These are phyloP conservation scores for Plantago rigida DNA, from an alignment of 305 asterid species.

Conservation along the genomic window DNA sequence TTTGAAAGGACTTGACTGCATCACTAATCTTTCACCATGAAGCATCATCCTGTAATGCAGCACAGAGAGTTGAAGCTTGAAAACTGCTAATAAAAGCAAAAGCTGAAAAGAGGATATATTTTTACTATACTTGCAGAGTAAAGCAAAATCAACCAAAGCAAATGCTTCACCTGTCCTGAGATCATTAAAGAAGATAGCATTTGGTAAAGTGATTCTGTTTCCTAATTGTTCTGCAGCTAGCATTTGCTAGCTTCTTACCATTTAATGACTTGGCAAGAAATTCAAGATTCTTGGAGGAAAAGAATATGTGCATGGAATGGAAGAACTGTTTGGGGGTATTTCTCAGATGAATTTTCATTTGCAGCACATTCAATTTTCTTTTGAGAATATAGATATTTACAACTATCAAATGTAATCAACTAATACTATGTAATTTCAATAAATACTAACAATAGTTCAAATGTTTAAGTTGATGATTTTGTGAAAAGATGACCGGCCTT, in stretches of 20 bases:
- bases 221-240: not conserved
- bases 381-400: no score
- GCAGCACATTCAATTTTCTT: no score
- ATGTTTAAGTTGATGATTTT: no score
- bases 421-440: no score
- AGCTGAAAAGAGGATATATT: slow-evolving; percentile 5
- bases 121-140: slow-evolving; percentile 1
- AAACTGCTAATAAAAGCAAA: slow-evolving; percentile 5
- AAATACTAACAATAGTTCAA: no score
- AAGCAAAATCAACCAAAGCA: slow-evolving; percentile 18
- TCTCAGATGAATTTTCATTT: no score
- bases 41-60: not conserved
- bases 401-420: no score
- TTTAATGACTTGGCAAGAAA: slow-evolving; percentile 21
- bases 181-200: slow-evolving; percentile 22
- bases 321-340: no score
- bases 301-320: no score
- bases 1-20: not conserved
- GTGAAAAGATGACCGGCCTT: no score
- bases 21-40: not conserved
- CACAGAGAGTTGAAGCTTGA: not conserved
- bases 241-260: not conserved
- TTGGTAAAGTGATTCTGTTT: slow-evolving; percentile 31
- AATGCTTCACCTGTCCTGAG: not conserved
- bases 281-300: slow-evolving; percentile 18